Conservation (phyloP, 2,329 filamentous ascomycete species). For the Neonectria sp. region DNA sequence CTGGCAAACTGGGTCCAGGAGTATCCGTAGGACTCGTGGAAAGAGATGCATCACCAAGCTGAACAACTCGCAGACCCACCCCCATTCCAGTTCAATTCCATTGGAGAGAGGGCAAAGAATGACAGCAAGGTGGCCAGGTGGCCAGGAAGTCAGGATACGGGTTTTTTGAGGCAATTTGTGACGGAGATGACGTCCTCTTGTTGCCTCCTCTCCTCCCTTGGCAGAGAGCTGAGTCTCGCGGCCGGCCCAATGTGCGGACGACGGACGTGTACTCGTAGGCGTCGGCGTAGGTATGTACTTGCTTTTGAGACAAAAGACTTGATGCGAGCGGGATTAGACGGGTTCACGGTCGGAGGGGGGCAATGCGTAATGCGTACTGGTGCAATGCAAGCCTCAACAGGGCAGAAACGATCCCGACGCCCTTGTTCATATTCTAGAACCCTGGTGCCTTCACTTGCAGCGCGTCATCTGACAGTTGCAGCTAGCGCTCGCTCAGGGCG, state of each 20-base stretch:
- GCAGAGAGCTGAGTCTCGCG: slow-evolving; percentile 25
- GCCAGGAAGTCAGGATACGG: slow-evolving; percentile 1
- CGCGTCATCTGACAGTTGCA: slow-evolving; percentile 34
- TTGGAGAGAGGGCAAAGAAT: slow-evolving; percentile 12
- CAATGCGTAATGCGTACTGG: slow-evolving; percentile 11
- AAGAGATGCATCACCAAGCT: neutral
- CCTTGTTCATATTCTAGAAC: slow-evolving; percentile 25
- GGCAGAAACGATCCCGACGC: slow-evolving; percentile 20
- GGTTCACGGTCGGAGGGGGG: slow-evolving; percentile 15
- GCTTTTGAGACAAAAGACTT: slow-evolving; percentile 6
- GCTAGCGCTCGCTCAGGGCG: slow-evolving; percentile 16
- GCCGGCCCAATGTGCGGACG: slow-evolving; percentile 26
- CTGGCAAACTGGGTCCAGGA: neutral
- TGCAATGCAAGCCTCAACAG: slow-evolving; percentile 13
- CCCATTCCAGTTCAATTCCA: neutral
- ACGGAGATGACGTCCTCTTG: slow-evolving; percentile 22
- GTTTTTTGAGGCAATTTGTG: slow-evolving; percentile 31
- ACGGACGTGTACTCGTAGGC: neutral
- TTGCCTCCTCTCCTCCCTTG: slow-evolving; percentile 17
- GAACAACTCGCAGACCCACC: slow-evolving; percentile 8
- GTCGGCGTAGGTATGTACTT: slow-evolving; percentile 5
- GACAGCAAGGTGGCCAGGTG: neutral
- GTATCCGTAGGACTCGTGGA: too few relatives aligned
- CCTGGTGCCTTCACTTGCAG: slow-evolving; percentile 22
- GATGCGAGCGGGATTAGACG: slow-evolving; percentile 21